Percentiles rank a stretch among this genome's conserved stretches.
phyloP scores from a whole-genome alignment of 2,329 filamentous ascomycete genomes.

The Epichloe hybrida region DNA sequence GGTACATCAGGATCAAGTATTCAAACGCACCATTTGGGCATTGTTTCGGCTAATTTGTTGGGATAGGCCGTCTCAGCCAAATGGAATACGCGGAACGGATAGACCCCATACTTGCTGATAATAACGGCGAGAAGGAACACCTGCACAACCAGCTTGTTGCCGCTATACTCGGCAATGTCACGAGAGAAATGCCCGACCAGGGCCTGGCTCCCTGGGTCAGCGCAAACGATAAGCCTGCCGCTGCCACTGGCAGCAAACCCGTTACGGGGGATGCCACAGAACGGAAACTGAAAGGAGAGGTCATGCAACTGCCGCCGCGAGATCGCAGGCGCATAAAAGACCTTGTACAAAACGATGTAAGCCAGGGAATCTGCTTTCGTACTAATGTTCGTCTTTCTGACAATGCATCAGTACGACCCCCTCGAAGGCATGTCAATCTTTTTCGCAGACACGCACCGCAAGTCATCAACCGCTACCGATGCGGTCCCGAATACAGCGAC shows the following conservation, averaged over 20 bases:
- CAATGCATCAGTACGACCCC: slow-evolving; percentile 33
- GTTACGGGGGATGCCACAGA: slow-evolving; percentile 51
- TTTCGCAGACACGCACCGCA: slow-evolving; percentile 37
- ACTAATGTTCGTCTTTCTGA: slow-evolving; percentile 7
- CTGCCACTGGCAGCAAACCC: slow-evolving; percentile 44
- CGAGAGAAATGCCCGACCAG: slow-evolving; percentile 53
- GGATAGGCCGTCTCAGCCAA: slow-evolving; percentile 48
- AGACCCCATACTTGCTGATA: slow-evolving; percentile 44
- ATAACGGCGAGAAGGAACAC: slow-evolving; percentile 45
- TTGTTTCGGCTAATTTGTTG: slow-evolving; percentile 15
- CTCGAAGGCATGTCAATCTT: slow-evolving; percentile 38
- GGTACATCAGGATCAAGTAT: slow-evolving; percentile 25
- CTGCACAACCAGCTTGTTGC: slow-evolving; percentile 56
- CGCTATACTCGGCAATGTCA: slow-evolving; percentile 56
- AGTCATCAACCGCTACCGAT: slow-evolving; percentile 37
- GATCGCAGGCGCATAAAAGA: slow-evolving; percentile 56
- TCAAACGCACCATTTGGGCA: not conserved
- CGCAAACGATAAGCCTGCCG: slow-evolving; percentile 52
- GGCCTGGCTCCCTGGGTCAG: slow-evolving; percentile 59
- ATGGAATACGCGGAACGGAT: slow-evolving; percentile 44
- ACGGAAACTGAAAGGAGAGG: slow-evolving; percentile 51
- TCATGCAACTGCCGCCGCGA: slow-evolving; percentile 55
- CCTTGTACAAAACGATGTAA: slow-evolving; percentile 45
- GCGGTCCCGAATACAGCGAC: slow-evolving; percentile 53
- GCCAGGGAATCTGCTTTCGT: not conserved